phyloP scores from a whole-genome alignment of 176 grass and related monocot genomes.

The Juncus effusus region DNA sequence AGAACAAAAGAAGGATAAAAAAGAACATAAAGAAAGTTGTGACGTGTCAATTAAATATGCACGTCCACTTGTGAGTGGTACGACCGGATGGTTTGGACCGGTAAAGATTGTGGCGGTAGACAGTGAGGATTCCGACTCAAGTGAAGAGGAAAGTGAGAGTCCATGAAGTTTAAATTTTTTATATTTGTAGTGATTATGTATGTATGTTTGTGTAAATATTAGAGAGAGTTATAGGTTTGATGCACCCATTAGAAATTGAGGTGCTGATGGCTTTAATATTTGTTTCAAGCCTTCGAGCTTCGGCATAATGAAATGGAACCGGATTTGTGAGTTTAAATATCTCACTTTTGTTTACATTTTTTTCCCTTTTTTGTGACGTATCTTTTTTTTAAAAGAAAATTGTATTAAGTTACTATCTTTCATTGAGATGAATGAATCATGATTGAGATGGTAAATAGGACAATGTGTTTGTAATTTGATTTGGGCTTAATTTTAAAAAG shows the following conservation, averaged over 20 bases:
- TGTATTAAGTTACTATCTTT: no score
- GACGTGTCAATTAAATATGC: slow-evolving; percentile 1
- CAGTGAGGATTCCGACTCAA: slow-evolving; percentile 31
- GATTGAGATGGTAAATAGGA: no score
- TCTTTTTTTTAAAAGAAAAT: no score
- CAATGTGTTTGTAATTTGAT: no score
- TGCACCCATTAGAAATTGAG: slow-evolving; percentile 25
- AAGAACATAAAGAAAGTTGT: neutral
- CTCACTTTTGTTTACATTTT: neutral
- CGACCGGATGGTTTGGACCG: slow-evolving; percentile 44
- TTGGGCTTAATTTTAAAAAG: no score
- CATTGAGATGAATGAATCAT: no score
- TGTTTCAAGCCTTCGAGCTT: slow-evolving; percentile 15
- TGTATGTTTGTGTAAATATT: slow-evolving; percentile 13
- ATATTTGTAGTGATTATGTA: neutral
- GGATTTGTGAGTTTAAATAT: neutral
- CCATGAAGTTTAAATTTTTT: slow-evolving; percentile 27
- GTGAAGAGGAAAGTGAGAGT: slow-evolving; percentile 22
- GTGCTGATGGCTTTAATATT: slow-evolving; percentile 20
- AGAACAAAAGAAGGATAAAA: slow-evolving; percentile 26
- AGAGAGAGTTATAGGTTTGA: neutral
- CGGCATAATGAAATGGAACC: neutral
- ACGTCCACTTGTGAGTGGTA: slow-evolving; percentile 27
- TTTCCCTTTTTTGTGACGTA: no score
- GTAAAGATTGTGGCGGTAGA: slow-evolving; percentile 72